These are phyloP conservation scores for Skeletonema menzelii DNA, from an alignment of 108 stramenopile genomes.

Conservation along the genomic window DNA sequence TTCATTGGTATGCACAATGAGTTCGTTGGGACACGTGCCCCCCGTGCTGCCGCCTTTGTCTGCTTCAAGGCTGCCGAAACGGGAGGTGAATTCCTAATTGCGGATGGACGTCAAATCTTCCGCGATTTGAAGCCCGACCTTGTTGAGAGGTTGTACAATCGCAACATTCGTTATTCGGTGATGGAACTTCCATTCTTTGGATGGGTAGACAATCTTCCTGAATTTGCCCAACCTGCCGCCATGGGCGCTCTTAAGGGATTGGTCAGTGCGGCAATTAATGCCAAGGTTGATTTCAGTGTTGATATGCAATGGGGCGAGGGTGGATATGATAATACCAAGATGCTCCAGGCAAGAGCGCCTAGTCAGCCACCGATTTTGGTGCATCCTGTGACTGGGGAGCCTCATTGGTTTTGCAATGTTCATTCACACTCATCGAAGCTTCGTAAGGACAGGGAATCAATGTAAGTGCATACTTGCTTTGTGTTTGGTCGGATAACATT, in stretches of 20 bases:
- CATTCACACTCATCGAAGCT: constrained; percentile 87
- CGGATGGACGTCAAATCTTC: constrained; percentile 82
- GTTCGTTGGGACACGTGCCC: constrained; percentile 88
- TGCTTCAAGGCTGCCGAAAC: constrained; percentile 91
- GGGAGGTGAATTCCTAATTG: constrained; percentile 90
- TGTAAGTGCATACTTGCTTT: constrained; percentile 52
- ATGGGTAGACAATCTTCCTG: constrained; percentile 78
- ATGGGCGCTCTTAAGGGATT: constrained; percentile 71
- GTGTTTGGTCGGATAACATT: background rate
- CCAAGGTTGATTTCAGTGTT: constrained; percentile 89
- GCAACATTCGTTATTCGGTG: constrained; percentile 82
- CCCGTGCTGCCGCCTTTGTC: constrained; percentile 88
- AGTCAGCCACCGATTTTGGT: constrained; percentile 85
- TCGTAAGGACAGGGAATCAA: constrained; percentile 78
- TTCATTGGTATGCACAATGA: constrained; percentile 96
- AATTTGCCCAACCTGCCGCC: constrained; percentile 53
- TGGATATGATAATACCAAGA: constrained; percentile 82
- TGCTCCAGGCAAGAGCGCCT: constrained; percentile 87
- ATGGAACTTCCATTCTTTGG: constrained; percentile 93
- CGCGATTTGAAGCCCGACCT: constrained; percentile 73
- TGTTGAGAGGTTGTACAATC: constrained; percentile 75
- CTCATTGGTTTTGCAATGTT: constrained; percentile 93
- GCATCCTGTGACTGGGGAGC: constrained; percentile 85
- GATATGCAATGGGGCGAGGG: constrained; percentile 83
- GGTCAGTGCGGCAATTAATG: constrained; percentile 80